Evolutionary conservation across 2,329 filamentous ascomycete species (phyloP).

Genomic region (Beauveria sp.): DNA sequence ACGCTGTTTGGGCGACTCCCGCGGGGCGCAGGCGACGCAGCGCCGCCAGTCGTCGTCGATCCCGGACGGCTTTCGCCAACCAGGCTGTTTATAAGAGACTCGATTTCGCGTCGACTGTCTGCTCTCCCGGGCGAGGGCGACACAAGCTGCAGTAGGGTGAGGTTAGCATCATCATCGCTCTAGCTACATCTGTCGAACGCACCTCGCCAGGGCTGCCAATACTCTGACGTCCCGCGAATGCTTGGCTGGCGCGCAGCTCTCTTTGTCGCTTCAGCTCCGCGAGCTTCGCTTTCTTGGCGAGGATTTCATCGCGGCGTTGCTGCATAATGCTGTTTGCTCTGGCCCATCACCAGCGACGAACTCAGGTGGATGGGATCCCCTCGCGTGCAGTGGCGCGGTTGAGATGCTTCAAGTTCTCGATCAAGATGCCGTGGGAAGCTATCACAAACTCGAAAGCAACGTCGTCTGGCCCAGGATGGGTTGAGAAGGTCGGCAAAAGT

Average conservation of each 20-base stretch:
- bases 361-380: not conserved
- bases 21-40: slow-evolving; percentile 57
- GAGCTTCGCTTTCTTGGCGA: slow-evolving; percentile 94
- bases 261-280: slow-evolving; percentile 91
- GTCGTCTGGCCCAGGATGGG: not conserved
- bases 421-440: not conserved
- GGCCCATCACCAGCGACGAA: slow-evolving; percentile 8
- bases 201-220: slow-evolving; percentile 66
- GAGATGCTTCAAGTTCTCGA: not conserved
- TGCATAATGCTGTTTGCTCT: slow-evolving; percentile 42
- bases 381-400: not conserved
- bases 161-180: slow-evolving; percentile 14
- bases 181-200: slow-evolving; percentile 21
- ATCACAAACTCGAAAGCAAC: not conserved
- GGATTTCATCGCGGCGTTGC: slow-evolving; percentile 89
- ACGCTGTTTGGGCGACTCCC: slow-evolving; percentile 82
- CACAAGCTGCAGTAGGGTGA: slow-evolving; percentile 34
- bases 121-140: slow-evolving; percentile 64
- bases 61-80: slow-evolving; percentile 69
- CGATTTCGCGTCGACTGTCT: slow-evolving; percentile 67
- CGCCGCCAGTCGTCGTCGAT: slow-evolving; percentile 56
- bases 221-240: slow-evolving; percentile 60
- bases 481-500: not conserved
- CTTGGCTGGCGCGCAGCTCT: slow-evolving; percentile 72
- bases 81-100: slow-evolving; percentile 75